phyloP scores from a whole-genome alignment of 768 basidiomycete genomes.

The Strobilomyces confusus region DNA sequence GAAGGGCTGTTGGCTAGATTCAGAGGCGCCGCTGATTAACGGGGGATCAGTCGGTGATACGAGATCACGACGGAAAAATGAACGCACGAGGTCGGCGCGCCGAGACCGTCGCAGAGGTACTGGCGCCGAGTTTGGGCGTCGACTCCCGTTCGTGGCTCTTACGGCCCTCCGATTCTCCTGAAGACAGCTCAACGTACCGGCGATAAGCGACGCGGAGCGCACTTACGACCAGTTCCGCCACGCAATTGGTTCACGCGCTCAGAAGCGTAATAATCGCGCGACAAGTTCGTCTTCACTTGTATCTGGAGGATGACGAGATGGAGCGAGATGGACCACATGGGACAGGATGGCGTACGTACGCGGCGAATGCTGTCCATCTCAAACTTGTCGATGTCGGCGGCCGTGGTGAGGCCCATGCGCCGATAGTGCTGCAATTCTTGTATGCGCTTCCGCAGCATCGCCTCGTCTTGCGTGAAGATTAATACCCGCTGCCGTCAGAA shows the following conservation, averaged over 20 bases:
- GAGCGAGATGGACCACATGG: not conserved
- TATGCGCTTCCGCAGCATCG: constrained; percentile 81
- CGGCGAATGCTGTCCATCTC: constrained; percentile 70
- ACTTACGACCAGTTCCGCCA: constrained; percentile 44
- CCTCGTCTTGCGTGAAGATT: constrained; percentile 61
- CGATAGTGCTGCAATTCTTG: constrained; percentile 90
- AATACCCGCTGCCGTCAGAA: not conserved
- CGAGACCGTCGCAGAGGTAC: constrained; percentile 34
- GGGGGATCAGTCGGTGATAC: constrained; percentile 3
- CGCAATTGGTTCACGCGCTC: constrained; percentile 51
- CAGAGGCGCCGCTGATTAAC: constrained; percentile 53
- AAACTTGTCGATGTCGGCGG: constrained; percentile 90
- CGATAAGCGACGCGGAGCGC: constrained; percentile 33
- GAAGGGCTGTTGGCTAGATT: constrained; percentile 90
- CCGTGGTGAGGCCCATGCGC: constrained; percentile 74
- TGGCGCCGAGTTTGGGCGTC: constrained; percentile 46
- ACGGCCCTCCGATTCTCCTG: constrained; percentile 46
- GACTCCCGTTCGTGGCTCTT: constrained; percentile 59
- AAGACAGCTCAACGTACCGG: not conserved
- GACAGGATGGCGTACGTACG: constrained; percentile 39
- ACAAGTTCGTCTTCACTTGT: constrained; percentile 54
- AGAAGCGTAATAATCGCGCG: constrained; percentile 53
- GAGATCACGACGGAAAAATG: not conserved
- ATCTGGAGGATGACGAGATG: constrained; percentile 35
- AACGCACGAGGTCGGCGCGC: constrained; percentile 42